Percentiles rank a stretch among this genome's conserved stretches.
Evolutionary conservation across 2,329 filamentous ascomycete species (phyloP).

Genomic region (Purpureocillium takamizusanense): DNA sequence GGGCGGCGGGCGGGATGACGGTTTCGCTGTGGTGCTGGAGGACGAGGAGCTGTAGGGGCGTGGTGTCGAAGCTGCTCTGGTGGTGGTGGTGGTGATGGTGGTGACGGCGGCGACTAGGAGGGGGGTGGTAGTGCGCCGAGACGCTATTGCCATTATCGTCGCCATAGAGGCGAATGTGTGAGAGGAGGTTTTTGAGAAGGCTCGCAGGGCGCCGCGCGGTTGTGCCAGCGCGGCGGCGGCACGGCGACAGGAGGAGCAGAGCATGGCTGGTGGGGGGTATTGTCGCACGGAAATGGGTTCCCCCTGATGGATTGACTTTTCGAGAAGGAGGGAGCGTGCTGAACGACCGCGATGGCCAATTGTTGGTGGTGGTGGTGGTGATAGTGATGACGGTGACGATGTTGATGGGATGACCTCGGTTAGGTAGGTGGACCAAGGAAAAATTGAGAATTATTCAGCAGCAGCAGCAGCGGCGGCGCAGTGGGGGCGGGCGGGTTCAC

Average conservation of each 20-base stretch:
- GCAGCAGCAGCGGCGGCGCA: no score
- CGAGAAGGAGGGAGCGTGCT: no score
- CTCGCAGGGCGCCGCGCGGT: background rate
- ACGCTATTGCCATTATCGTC: background rate
- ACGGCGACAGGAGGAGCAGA: conserved; percentile 11
- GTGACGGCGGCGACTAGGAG: background rate
- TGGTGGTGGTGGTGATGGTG: no score
- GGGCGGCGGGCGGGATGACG: background rate
- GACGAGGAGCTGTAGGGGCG: conserved; percentile 3
- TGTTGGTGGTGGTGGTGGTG: background rate
- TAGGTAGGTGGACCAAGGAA: background rate
- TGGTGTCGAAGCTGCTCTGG: no score
- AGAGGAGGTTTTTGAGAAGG: background rate
- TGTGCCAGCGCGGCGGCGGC: conserved; percentile 5
- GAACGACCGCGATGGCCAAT: no score
- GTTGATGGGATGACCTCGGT: background rate
- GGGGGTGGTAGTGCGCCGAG: background rate
- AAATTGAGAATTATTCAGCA: background rate
- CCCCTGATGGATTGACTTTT: no score
- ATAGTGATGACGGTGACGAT: background rate
- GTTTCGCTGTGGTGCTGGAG: conserved; percentile 1
- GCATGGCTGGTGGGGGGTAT: no score
- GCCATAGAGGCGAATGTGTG: background rate
- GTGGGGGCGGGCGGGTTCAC: no score
- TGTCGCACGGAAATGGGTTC: no score